Evolutionary conservation across 129 eudicot species (phyloP).

Genomic region (Kitagawia praeruptora): DNA sequence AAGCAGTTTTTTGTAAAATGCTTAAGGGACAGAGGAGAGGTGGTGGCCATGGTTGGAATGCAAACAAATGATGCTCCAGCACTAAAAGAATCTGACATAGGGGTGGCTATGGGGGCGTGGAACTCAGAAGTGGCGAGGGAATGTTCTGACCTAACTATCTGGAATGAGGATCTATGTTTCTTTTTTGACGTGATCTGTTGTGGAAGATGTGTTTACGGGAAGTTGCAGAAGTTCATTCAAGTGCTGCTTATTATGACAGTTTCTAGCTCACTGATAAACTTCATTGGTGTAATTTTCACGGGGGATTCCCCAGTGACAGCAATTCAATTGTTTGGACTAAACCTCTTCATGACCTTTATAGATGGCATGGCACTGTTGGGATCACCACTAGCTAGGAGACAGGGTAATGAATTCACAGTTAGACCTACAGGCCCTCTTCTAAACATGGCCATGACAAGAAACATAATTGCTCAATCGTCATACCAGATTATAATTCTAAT

Average conservation of each 20-base stretch:
- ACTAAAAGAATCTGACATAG: constrained; percentile 14
- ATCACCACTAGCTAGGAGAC: background rate
- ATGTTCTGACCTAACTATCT: constrained; percentile 8
- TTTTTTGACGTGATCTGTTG: background rate
- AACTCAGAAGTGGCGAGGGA: background rate
- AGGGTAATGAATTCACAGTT: background rate
- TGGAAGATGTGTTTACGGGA: constrained; percentile 5
- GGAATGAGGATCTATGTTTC: background rate
- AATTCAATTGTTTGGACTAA: constrained; percentile 8
- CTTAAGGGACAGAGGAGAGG: constrained; percentile 1
- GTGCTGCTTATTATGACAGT: constrained; percentile 4
- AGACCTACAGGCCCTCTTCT: constrained; percentile 5
- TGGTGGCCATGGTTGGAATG: constrained; percentile 7
- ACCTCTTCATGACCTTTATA: constrained; percentile 2
- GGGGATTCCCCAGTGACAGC: constrained; percentile 13
- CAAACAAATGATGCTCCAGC: constrained; percentile 16
- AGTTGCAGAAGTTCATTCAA: constrained; percentile 12
- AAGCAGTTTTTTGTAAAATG: constrained; percentile 5
- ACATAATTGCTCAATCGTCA: constrained; percentile 4
- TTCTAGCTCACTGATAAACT: constrained; percentile 5
- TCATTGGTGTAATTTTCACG: background rate
- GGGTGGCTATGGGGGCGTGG: constrained; percentile 8
- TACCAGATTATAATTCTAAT: constrained; percentile 7
- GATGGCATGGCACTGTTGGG: constrained; percentile 9
- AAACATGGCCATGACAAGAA: constrained; percentile 11